These are phyloP conservation scores for Amphicarpaea edgeworthii DNA, from an alignment of 306 rosid genomes.

Conservation along the genomic window DNA sequence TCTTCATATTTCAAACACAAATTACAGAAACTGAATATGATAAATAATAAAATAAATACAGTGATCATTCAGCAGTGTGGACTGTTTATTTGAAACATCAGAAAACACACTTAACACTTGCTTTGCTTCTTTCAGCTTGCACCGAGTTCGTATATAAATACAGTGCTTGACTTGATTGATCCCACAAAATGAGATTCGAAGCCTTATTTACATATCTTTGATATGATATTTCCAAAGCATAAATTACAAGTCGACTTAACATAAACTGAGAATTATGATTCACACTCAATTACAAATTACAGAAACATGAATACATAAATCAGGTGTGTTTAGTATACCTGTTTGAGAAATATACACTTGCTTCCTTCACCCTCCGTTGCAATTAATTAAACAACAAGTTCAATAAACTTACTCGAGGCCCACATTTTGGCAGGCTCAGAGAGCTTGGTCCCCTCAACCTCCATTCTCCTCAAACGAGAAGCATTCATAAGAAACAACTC, in stretches of 20 bases:
- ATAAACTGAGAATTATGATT: too few relatives aligned
- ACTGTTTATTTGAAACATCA: too few relatives aligned
- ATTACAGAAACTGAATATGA: conserved; percentile 41
- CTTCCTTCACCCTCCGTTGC: conserved; percentile 37
- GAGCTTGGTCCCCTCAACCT: conserved; percentile 74
- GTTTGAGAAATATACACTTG: conserved; percentile 43
- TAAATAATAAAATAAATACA: too few relatives aligned
- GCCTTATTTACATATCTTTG: not conserved
- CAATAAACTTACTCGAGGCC: conserved; percentile 64
- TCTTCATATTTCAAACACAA: conserved; percentile 20
- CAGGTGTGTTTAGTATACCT: conserved; percentile 38
- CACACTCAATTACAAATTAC: too few relatives aligned
- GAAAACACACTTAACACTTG: not conserved
- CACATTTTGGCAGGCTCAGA: conserved; percentile 61
- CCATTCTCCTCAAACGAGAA: conserved; percentile 59
- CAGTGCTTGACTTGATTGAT: not conserved
- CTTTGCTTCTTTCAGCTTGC: not conserved
- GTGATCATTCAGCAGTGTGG: too few relatives aligned
- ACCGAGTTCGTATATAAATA: not conserved
- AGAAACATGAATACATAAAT: conserved; percentile 28
- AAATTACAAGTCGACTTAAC: too few relatives aligned
- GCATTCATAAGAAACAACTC: conserved; percentile 62
- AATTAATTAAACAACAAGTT: conserved; percentile 53
- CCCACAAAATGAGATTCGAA: not conserved
- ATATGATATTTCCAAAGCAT: too few relatives aligned